Evolutionary conservation across 1,284 basidiomycete species (phyloP).

Genomic region (Mixia osmundae): DNA sequence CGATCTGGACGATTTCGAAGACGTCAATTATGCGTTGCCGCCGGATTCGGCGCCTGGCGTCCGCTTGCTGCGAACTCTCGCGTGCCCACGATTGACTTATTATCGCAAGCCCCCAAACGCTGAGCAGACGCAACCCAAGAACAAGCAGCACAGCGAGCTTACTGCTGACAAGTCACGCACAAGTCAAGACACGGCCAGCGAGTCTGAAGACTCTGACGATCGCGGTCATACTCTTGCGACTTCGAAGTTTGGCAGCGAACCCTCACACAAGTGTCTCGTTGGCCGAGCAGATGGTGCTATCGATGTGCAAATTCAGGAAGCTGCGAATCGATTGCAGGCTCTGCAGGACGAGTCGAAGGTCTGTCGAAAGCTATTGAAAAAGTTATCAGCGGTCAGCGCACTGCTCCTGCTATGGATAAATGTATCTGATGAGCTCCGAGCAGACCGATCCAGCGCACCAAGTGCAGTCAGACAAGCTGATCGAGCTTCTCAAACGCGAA

Average conservation of each 20-base stretch:
- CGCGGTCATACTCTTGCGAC: slow-evolving; percentile 22
- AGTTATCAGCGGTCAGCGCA: slow-evolving; percentile 5
- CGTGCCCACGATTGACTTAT: slow-evolving; percentile 64
- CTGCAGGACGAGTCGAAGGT: not conserved
- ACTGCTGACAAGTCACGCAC: slow-evolving; percentile 18
- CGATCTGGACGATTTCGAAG: slow-evolving; percentile 61
- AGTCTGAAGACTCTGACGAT: slow-evolving; percentile 7
- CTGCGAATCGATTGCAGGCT: slow-evolving; percentile 4
- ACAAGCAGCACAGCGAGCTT: slow-evolving; percentile 21
- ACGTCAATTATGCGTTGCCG: slow-evolving; percentile 45
- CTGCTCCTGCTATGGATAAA: not conserved
- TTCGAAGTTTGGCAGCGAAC: slow-evolving; percentile 67
- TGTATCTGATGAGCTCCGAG: not conserved
- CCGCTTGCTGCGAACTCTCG: slow-evolving; percentile 44
- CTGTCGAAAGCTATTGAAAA: too few species aligned
- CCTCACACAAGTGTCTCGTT: slow-evolving; percentile 62
- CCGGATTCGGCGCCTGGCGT: slow-evolving; percentile 34
- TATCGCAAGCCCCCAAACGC: slow-evolving; percentile 23
- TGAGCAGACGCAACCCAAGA: slow-evolving; percentile 25
- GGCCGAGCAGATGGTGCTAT: slow-evolving; percentile 41
- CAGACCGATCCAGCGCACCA: not conserved
- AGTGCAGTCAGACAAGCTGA: too few species aligned
- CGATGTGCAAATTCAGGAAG: slow-evolving; percentile 12
- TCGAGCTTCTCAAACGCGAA: too few species aligned
- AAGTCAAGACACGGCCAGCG: slow-evolving; percentile 17